These are phyloP conservation scores for Gamsiella multidivaricata DNA, from an alignment of 192 early-diverging fungal species.

Conservation along the genomic window DNA sequence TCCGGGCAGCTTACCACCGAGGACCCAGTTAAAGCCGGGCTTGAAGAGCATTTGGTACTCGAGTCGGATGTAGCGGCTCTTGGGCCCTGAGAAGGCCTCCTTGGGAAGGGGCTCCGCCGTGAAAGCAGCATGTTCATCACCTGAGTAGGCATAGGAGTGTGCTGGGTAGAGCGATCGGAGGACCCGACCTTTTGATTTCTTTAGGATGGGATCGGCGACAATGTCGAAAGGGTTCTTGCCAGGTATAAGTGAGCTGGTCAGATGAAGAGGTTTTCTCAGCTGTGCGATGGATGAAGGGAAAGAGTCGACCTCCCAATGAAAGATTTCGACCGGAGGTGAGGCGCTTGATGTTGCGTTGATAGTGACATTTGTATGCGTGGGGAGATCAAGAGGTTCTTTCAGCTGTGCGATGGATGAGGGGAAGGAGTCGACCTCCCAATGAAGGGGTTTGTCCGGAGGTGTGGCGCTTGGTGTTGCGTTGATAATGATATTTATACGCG, in stretches of 20 bases:
- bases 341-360: not conserved
- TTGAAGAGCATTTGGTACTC: conserved; percentile 61
- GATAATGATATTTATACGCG: not conserved
- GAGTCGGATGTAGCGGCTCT: conserved; percentile 40
- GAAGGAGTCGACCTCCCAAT: conserved; percentile 15
- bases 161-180: conserved; percentile 41
- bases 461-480: not conserved
- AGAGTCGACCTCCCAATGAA: conserved; percentile 14
- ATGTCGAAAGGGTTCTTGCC: conserved; percentile 32
- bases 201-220: conserved; percentile 9
- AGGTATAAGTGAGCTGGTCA: not conserved
- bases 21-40: conserved; percentile 63
- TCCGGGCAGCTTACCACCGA: conserved; percentile 70
- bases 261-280: conserved; percentile 13
- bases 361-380: no score
- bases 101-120: conserved; percentile 15
- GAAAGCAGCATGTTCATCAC: conserved; percentile 24
- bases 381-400: conserved; percentile 7
- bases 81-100: conserved; percentile 19
- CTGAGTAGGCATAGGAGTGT: conserved; percentile 23
- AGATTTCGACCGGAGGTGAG: not conserved
- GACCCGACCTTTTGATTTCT: not conserved
- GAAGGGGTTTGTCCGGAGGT: not conserved
- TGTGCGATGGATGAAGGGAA: conserved; percentile 12
- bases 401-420: conserved; percentile 14